Percentiles rank a stretch among this genome's conserved stretches.
Evolutionary conservation across 2,329 filamentous ascomycete genomes (phyloP).

Genomic region (Neofusicoccum umdonicola): DNA sequence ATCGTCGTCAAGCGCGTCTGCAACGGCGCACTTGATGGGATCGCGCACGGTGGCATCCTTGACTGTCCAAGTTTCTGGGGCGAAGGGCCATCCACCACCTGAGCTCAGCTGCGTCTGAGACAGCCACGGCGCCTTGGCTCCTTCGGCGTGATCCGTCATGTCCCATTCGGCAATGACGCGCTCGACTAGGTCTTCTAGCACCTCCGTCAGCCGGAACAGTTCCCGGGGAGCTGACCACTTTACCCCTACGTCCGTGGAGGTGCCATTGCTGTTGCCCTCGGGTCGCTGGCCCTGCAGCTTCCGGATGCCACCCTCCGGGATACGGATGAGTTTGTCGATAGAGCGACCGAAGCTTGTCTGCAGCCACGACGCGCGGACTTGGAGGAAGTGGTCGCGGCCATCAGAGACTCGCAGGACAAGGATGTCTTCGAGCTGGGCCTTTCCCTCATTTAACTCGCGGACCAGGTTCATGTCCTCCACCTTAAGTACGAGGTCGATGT

Average conservation of each 20-base stretch:
- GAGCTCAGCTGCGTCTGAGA: not conserved
- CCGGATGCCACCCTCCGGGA: conserved; percentile 76
- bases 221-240: conserved; percentile 82
- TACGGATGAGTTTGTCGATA: conserved; percentile 81
- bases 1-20: conserved; percentile 72
- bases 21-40: conserved; percentile 44
- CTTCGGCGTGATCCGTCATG: conserved; percentile 50
- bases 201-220: conserved; percentile 83
- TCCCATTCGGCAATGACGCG: conserved; percentile 61
- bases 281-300: conserved; percentile 61
- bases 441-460: conserved; percentile 68
- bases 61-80: conserved; percentile 49
- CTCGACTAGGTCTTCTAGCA: conserved; percentile 61
- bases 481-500: conserved; percentile 65
- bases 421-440: conserved; percentile 72
- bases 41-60: conserved; percentile 40
- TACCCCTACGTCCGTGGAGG: conserved; percentile 46
- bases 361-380: conserved; percentile 73
- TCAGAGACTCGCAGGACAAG: conserved; percentile 79
- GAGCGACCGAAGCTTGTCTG: conserved; percentile 81
- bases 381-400: conserved; percentile 89
- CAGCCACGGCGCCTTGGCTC: conserved; percentile 49
- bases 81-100: conserved; percentile 57
- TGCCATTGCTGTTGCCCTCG: conserved; percentile 26
- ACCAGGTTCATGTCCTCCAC: conserved; percentile 65